A percentile compares a stretch with the other conserved stretches of the same genome.
Evolutionary conservation across 2,329 filamentous ascomycete species (phyloP).

Genomic region (Thelonectria blattea): DNA sequence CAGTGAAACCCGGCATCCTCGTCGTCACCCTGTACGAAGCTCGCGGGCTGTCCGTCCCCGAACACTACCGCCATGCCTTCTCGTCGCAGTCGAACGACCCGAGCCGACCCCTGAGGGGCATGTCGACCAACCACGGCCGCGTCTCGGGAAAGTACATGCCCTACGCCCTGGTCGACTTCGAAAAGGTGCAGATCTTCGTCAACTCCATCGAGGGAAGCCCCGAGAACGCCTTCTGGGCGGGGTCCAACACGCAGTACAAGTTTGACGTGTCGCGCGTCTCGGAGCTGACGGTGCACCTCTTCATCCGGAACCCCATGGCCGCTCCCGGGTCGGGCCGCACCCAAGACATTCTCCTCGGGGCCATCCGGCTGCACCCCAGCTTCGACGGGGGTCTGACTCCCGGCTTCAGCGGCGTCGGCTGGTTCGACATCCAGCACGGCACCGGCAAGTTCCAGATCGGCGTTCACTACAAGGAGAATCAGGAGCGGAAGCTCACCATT

Average conservation of each 20-base stretch:
- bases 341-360: slow-evolving; percentile 94
- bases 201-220: slow-evolving; percentile 92
- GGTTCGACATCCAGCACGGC: slow-evolving; percentile 88
- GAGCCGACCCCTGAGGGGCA: slow-evolving; percentile 67
- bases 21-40: slow-evolving; percentile 96
- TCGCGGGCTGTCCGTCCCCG: slow-evolving; percentile 82
- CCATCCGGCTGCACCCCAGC: slow-evolving; percentile 82
- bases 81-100: slow-evolving; percentile 52
- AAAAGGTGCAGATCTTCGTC: slow-evolving; percentile 97
- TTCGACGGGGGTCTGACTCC: slow-evolving; percentile 75
- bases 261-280: slow-evolving; percentile 95
- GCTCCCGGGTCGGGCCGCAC: slow-evolving; percentile 84
- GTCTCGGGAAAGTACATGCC: slow-evolving; percentile 95
- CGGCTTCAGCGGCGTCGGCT: slow-evolving; percentile 79
- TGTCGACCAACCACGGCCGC: slow-evolving; percentile 90
- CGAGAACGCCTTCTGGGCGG: slow-evolving; percentile 92
- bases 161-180: slow-evolving; percentile 94
- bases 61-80: slow-evolving; percentile 81
- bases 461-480: slow-evolving; percentile 92
- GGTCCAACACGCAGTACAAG: slow-evolving; percentile 96
- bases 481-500: slow-evolving; percentile 84
- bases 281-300: slow-evolving; percentile 86
- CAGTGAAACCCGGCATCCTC: slow-evolving; percentile 88
- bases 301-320: slow-evolving; percentile 88
- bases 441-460: slow-evolving; percentile 87